A percentile compares a stretch with the other conserved stretches of the same genome.
phyloP scores from a whole-genome alignment of 176 grass and related monocot genomes.

The Lolium perenne region DNA sequence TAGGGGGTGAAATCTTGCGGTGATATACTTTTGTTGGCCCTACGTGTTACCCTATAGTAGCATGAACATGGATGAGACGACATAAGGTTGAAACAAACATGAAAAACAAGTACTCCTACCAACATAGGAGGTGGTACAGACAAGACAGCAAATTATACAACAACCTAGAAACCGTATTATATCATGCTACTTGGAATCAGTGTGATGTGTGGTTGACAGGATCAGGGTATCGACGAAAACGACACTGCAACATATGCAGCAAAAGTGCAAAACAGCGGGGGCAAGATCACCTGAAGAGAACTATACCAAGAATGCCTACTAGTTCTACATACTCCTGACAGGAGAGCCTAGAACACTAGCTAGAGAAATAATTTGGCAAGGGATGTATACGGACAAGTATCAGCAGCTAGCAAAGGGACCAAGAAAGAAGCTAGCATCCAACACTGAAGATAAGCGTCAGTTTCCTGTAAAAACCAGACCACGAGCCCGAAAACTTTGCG shows the following conservation, averaged over 20 bases:
- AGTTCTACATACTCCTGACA: neutral
- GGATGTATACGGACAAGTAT: constrained; percentile 7
- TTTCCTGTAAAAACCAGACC: neutral
- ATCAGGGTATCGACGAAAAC: neutral
- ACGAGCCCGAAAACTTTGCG: constrained; percentile 28
- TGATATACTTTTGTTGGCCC: neutral
- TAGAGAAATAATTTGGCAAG: constrained; percentile 4
- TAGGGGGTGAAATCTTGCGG: neutral
- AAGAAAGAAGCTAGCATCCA: constrained; percentile 38
- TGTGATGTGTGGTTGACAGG: constrained; percentile 13
- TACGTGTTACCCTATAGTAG: neutral
- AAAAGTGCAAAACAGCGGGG: neutral
- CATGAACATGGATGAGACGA: neutral
- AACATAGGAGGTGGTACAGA: neutral
- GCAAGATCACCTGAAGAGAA: constrained; percentile 14
- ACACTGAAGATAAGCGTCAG: neutral
- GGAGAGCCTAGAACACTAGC: neutral
- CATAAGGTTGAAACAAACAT: neutral
- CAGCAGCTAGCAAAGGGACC: constrained; percentile 22
- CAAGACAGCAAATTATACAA: neutral
- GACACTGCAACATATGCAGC: neutral
- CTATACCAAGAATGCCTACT: neutral
- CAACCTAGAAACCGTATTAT: neutral
- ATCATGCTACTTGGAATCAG: neutral
- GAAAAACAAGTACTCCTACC: neutral